These are phyloP conservation scores for Mrakia hoshinonis DNA, from an alignment of 768 basidiomycete species.

Conservation along the genomic window DNA sequence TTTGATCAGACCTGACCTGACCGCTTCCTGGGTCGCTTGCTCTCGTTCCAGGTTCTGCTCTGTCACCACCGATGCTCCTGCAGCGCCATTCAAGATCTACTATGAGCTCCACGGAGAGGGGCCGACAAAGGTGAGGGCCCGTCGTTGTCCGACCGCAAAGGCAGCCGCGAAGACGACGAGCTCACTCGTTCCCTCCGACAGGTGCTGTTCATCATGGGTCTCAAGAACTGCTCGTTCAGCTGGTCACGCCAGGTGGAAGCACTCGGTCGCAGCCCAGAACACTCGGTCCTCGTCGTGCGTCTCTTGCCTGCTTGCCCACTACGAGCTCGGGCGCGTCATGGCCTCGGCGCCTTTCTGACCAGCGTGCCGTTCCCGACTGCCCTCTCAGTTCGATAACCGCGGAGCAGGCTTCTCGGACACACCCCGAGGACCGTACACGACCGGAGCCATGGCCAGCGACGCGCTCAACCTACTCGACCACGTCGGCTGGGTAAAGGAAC, in stretches of 20 bases:
- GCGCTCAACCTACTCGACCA: slow-evolving; percentile 57
- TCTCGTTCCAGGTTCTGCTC: neutral
- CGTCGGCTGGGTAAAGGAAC: slow-evolving; percentile 59
- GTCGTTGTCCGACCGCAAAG: no score
- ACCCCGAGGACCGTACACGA: slow-evolving; percentile 71
- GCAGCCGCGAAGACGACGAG: no score
- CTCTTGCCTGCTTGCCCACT: neutral
- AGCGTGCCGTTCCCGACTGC: slow-evolving; percentile 49
- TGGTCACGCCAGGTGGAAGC: slow-evolving; percentile 16
- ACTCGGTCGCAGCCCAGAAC: neutral
- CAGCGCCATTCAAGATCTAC: slow-evolving; percentile 2
- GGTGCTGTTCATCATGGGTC: slow-evolving; percentile 72
- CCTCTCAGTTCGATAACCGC: slow-evolving; percentile 65
- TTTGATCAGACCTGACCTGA: neutral
- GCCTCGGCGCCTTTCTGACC: slow-evolving; percentile 36
- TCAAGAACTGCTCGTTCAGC: slow-evolving; percentile 20
- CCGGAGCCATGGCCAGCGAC: slow-evolving; percentile 65
- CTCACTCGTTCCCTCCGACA: no score
- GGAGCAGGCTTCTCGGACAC: slow-evolving; percentile 68
- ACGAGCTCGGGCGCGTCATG: slow-evolving; percentile 30
- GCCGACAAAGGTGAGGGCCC: slow-evolving; percentile 50
- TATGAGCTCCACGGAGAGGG: slow-evolving; percentile 63
- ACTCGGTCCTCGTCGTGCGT: slow-evolving; percentile 4
- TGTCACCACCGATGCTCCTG: neutral
- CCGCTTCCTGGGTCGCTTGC: neutral